Conservation (phyloP, 306 rosid species). For the Cucurbita moschata region DNA sequence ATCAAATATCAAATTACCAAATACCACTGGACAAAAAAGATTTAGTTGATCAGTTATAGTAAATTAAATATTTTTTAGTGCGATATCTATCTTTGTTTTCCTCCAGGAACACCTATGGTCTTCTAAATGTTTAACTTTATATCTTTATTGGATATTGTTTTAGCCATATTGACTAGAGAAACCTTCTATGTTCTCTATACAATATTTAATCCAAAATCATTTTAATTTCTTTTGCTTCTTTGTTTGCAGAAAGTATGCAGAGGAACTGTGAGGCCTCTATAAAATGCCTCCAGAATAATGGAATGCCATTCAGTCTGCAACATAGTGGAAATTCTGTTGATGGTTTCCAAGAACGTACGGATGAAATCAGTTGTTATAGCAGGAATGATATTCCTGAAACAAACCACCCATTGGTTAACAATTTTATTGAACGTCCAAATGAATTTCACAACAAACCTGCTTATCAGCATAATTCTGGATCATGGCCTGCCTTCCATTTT, state of each 20-base stretch:
- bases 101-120: background rate
- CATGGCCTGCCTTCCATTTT: conserved; percentile 52
- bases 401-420: conserved; percentile 26
- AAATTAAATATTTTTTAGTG: background rate
- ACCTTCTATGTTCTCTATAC: background rate
- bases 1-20: no score
- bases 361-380: conserved; percentile 27
- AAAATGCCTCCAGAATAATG: conserved; percentile 72
- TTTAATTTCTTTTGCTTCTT: conserved; percentile 7
- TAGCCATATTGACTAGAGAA: background rate
- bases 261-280: conserved; percentile 70
- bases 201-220: background rate
- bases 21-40: background rate
- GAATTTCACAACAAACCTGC: conserved; percentile 42
- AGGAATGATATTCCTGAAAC: conserved; percentile 45
- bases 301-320: conserved; percentile 40
- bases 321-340: conserved; percentile 44
- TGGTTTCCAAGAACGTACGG: conserved; percentile 34
- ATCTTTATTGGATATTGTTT: background rate
- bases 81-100: background rate
- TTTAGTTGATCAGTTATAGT: background rate
- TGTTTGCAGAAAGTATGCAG: conserved; percentile 61
- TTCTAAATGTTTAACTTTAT: background rate
- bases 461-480: conserved; percentile 43
- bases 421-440: conserved; percentile 48